Evolutionary conservation across 768 basidiomycete species (phyloP), one percentile per base, ranked within the genome.

Genomic region (Auriscalpium vulgare): DNA sequence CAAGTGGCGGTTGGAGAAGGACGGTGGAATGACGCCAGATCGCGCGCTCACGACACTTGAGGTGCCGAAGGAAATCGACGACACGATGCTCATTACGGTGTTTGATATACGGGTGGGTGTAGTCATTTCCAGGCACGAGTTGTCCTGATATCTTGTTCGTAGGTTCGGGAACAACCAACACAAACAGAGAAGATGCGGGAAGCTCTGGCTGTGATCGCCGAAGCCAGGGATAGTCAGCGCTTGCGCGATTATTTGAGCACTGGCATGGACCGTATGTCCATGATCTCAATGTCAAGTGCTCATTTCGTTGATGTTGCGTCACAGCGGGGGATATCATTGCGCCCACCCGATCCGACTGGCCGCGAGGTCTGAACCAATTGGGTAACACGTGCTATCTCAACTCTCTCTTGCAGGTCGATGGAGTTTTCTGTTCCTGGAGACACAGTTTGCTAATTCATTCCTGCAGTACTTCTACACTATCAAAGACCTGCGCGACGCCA

Each of bases 401-500:
- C 65, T 92, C 87, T 38, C 73, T 88, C 54, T 72, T 88, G 16
- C 88, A 85, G 74, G 88, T 83, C 63, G 35, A 66, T 60, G 19
- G 10, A 45, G 56, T 38, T 46, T 10, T 36, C n/a, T 21, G 43
- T 17, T 16, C 23, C 11, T 34, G 13, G 23, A 44, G 16, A 47
- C 21, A 50, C 10, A 13, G 14, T 23, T 54, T 8, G 57, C 37
- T 50, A 51, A 10, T 29, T 7, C 29, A 10, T 23, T 36, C 17
- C 17, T 49, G n/a, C 66, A 95, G 87, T 97, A 95, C 68, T 95
- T 97, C 68, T 95, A 93, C 68, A 95, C 93, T n/a, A 92, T 97
- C 69, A 88, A 82, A 65, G 90, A 94, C 37, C 79, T 97, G 29
- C 80, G 94, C 36, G 84, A 86, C 17, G 84, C 88, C 7, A 83